Base-by-base conservation (phyloP, 2,329 filamentous ascomycete genomes). In the Aureobasidium sp. region DNA sequence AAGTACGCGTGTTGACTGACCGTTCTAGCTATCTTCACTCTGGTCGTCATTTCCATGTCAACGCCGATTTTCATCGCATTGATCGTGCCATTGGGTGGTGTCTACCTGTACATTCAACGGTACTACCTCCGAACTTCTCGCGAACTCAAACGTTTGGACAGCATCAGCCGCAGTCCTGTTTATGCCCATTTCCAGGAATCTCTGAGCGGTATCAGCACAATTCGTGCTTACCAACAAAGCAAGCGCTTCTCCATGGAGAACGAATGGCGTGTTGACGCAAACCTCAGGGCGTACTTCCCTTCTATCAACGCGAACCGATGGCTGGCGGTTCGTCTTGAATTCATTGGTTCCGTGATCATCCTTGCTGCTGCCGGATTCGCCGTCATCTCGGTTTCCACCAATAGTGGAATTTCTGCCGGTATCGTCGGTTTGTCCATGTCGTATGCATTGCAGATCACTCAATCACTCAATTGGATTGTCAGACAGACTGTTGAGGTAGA, bases 111-210 rank as follows among this genome's bases (percentile, higher is more conserved):
- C 72, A 95, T 97, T 62, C 93, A 98, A 70, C 84, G 90, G 63
- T 98, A 98, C 76, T 98, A 98, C 69, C 80, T 98, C 44, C 82
- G 90, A 58, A 96, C 93, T 12, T 98, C 93, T 55, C 86, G 94
- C 58, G 94, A 98, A 73, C 79, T 98, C 59, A 98, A 98, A 76
- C 81, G 93, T 59, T 78, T 98, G 55, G 93, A 98, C 71, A 96
- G 90, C 67, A 86, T 97, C 61, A 95, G 86, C 67, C 85, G 90
- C 63, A 96, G 90, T 68, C 94, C 94, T 22, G 95, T 98, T 63
- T 98, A 90, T 68, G 93, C 93, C 6, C 94, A 98, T 70, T 98
- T 98, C 74, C 93, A 98, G 67, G 94, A 98, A 71, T 94, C 90
- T 1, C 80, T 98, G 8, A 91, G 89, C 57, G 93, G 93, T 38